Evolutionary conservation across 192 early-diverging fungal species (phyloP).

Genomic region (Coemansia sp.): DNA sequence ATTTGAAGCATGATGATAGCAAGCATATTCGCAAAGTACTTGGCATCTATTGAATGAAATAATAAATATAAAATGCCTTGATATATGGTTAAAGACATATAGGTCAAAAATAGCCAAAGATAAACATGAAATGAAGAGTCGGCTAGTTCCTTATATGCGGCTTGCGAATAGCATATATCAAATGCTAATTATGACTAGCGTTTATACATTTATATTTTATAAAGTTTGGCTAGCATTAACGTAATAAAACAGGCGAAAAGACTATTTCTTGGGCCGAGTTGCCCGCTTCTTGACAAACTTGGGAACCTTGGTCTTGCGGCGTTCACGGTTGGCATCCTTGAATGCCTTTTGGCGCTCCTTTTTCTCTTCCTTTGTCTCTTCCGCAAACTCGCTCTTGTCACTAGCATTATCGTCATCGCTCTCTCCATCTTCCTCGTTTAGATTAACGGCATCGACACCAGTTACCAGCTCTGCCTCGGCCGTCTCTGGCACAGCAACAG

Average conservation of each 20-base stretch:
- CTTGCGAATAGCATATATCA: too few species aligned
- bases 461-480: background rate
- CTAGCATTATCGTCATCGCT: constrained; percentile 47
- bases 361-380: constrained; percentile 87
- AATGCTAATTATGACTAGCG: too few species aligned
- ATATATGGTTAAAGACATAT: too few species aligned
- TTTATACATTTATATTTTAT: too few species aligned
- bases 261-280: constrained; percentile 10
- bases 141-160: too few species aligned
- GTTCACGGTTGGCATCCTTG: constrained; percentile 90
- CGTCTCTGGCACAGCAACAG: background rate
- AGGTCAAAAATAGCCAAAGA: too few species aligned
- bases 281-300: constrained; percentile 92
- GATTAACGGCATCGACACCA: constrained; percentile 5
- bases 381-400: constrained; percentile 60
- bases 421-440: background rate
- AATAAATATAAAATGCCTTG: too few species aligned
- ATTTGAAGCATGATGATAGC: background rate
- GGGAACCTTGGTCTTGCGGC: constrained; percentile 90
- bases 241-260: background rate
- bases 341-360: constrained; percentile 81
- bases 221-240: background rate
- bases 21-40: background rate
- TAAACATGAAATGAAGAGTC: too few species aligned
- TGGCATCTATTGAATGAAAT: background rate